These are phyloP conservation scores for Isoetes taiwanensis DNA, from an alignment of 75 land plant species.

Conservation along the genomic window DNA sequence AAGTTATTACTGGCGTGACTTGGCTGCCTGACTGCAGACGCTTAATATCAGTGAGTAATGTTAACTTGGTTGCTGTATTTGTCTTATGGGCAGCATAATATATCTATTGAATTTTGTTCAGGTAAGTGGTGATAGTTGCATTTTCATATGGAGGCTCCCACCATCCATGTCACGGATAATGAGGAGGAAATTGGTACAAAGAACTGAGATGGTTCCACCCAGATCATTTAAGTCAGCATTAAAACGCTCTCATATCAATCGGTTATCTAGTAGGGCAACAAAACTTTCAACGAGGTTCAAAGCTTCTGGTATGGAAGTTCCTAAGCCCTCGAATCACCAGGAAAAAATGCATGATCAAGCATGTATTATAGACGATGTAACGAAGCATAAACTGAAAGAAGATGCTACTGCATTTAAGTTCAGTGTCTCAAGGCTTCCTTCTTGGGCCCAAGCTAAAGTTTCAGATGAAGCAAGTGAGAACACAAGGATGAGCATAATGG, in stretches of 20 bases:
- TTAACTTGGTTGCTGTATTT: neutral
- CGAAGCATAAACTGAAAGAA: neutral
- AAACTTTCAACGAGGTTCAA: neutral
- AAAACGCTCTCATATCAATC: neutral
- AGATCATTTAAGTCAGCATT: conserved; percentile 5
- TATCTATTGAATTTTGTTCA: conserved; percentile 7
- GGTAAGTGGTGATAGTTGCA: conserved; percentile 77
- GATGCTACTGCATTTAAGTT: conserved; percentile 31
- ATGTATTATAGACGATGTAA: neutral
- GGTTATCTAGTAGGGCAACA: neutral
- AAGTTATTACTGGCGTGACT: conserved; percentile 53
- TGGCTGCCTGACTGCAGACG: conserved; percentile 57
- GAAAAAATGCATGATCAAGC: neutral
- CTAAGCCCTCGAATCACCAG: neutral
- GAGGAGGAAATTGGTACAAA: conserved; percentile 25
- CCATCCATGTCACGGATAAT: conserved; percentile 33
- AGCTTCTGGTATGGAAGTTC: neutral
- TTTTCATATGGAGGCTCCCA: conserved; percentile 63
- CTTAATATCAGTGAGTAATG: conserved; percentile 42
- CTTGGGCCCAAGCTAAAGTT: conserved; percentile 48
- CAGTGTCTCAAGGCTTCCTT: conserved; percentile 51
- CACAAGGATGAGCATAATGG: neutral
- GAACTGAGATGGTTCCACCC: conserved; percentile 16
- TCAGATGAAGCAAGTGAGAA: neutral
- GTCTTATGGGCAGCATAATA: neutral